Evolutionary conservation across 371 early-diverging fungal genomes (phyloP).

Genomic region (Mucor sp.): DNA sequence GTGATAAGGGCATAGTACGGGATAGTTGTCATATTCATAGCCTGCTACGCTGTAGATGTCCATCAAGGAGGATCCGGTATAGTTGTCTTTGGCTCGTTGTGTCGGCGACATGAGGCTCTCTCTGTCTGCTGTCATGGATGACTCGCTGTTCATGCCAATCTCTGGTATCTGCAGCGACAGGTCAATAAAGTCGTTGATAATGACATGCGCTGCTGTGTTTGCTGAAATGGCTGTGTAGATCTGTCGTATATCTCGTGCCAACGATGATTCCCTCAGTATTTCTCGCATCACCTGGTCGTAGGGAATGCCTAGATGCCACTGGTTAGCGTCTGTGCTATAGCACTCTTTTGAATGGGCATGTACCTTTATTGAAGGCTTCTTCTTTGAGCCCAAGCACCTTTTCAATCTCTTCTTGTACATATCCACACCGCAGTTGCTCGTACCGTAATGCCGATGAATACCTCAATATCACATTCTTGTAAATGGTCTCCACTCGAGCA

Average conservation of each 20-base stretch:
- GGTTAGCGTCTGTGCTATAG: not conserved
- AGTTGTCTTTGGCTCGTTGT: slow-evolving; percentile 16
- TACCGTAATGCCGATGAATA: slow-evolving; percentile 78
- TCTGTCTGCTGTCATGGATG: not conserved
- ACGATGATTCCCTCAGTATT: slow-evolving; percentile 47
- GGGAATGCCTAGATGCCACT: slow-evolving; percentile 23
- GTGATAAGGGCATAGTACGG: slow-evolving; percentile 84
- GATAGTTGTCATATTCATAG: slow-evolving; percentile 69
- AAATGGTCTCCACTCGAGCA: slow-evolving; percentile 66
- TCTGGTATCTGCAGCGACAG: slow-evolving; percentile 73
- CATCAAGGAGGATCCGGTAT: slow-evolving; percentile 34
- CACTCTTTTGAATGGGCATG: slow-evolving; percentile 2
- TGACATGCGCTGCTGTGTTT: slow-evolving; percentile 64
- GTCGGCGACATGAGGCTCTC: slow-evolving; percentile 8
- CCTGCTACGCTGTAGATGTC: slow-evolving; percentile 55
- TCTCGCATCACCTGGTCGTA: slow-evolving; percentile 41
- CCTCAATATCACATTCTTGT: slow-evolving; percentile 73
- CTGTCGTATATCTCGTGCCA: slow-evolving; percentile 63
- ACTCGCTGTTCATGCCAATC: slow-evolving; percentile 16
- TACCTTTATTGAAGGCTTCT: slow-evolving; percentile 55
- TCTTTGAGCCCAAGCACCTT: slow-evolving; percentile 68
- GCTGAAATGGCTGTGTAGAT: slow-evolving; percentile 62
- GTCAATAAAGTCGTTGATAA: slow-evolving; percentile 79
- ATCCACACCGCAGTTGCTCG: slow-evolving; percentile 82
- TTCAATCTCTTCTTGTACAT: slow-evolving; percentile 76